phyloP scores from a whole-genome alignment of 805 yeast species.

The Candida coleopterorum region DNA sequence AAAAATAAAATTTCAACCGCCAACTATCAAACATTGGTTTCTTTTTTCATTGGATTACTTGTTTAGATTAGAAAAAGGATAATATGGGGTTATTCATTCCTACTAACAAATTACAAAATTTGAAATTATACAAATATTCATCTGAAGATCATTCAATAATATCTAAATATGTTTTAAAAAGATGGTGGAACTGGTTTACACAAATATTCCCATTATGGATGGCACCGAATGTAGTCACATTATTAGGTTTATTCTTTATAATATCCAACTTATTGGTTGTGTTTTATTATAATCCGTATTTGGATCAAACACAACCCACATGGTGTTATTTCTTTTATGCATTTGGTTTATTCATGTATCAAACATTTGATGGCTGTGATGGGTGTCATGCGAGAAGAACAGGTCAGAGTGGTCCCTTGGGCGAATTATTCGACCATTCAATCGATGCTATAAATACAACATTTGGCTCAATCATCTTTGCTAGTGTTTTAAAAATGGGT shows the following conservation, averaged over 20 bases:
- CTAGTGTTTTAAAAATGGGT: conserved; percentile 75
- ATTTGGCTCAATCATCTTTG: conserved; percentile 67
- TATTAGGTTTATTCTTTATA: conserved; percentile 72
- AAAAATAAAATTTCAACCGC: too few species aligned
- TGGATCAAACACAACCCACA: conserved; percentile 56
- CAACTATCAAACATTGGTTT: too few species aligned
- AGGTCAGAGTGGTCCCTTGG: conserved; percentile 91
- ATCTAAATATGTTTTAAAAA: conserved; percentile 71
- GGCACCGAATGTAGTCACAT: conserved; percentile 91
- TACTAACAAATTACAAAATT: conserved; percentile 42
- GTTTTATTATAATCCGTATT: conserved; percentile 67
- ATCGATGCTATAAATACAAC: conserved; percentile 72
- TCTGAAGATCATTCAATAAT: conserved; percentile 78
- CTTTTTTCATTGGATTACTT: too few species aligned
- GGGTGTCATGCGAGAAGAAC: conserved; percentile 94
- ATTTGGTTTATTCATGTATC: conserved; percentile 80
- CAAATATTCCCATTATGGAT: conserved; percentile 73
- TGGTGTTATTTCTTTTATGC: conserved; percentile 81
- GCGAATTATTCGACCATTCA: conserved; percentile 92
- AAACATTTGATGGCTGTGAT: conserved; percentile 94
- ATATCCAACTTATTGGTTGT: conserved; percentile 59
- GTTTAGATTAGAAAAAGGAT: too few species aligned
- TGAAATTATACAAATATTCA: conserved; percentile 59
- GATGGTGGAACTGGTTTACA: conserved; percentile 76
- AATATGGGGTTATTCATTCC: conserved; percentile 68